Base-by-base conservation (phyloP, 1,284 basidiomycete species). In the Malassezia furfur region DNA sequence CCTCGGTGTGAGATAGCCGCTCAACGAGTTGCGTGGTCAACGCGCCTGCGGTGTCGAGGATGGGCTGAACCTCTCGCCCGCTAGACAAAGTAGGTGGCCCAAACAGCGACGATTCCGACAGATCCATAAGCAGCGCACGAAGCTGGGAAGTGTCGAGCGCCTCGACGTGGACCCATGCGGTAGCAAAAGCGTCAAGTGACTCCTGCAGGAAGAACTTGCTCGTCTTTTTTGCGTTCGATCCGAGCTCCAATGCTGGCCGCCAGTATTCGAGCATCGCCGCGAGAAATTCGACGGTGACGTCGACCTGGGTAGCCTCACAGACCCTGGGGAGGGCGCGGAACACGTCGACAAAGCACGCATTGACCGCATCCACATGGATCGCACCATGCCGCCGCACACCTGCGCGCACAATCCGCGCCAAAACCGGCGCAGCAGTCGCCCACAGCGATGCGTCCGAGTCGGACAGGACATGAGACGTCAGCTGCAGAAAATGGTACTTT, bases 171-270 rank as follows among this genome's bases (percentile, higher is more conserved):
- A 19, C 21, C 14, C 9, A 47, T 9, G 52, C 52, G 7, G 35
- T 11, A 3, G 52, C 54, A 38, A 54, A 62, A 10, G 64, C 45
- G 1, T 52, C 44, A 1, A 68, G 34, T 9, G 56, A 50, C 21
- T 36, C 50, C 22, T 10, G 45, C 35, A 60, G 44, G 48, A 68
- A 66, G 37, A 60, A 57, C 31, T 64, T 63, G 39, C 59, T 53
- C 17, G 64, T 66, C 32, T 66, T 62, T 44, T 65, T 66, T 35
- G 60, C 61, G 17, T 68, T 68, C 1, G 54, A 45, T 15, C 66
- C 66, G 17, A 65, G 63, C 44, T 61, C 61, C 2, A 68, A 40
- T 0, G 63, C 54, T 1, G 55, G 59, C 0, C 36, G 41, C 65
- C 65, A 68, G 14, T 50, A 55, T 0, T 40, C 11, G 2, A 53